These are phyloP conservation scores for Chloroidium sp. DNA, from an alignment of 163 green algal species.

Conservation along the genomic window DNA sequence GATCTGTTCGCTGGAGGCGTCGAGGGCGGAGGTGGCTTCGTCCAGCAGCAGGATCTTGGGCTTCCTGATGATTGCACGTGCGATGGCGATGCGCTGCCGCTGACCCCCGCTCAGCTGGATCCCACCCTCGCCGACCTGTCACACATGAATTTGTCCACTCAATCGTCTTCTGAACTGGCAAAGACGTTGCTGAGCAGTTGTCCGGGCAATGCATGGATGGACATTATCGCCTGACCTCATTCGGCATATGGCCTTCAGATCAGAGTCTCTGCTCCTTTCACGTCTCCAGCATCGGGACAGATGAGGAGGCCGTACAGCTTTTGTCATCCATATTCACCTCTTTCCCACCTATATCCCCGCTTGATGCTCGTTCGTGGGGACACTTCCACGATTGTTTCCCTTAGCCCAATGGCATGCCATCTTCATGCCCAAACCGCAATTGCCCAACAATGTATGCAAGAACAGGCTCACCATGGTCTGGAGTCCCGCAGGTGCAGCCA, in stretches of 20 bases:
- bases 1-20: constrained; percentile 38
- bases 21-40: constrained; percentile 68
- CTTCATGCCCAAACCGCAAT: not conserved
- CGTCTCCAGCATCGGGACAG: not conserved
- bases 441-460: not conserved
- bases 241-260: not conserved
- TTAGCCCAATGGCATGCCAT: not conserved
- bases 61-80: constrained; percentile 61
- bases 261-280: not conserved
- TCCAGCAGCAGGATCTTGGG: constrained; percentile 78
- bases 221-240: no score
- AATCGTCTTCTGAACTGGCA: no score
- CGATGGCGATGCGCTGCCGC: constrained; percentile 76
- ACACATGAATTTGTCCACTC: not conserved
- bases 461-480: constrained; percentile 33
- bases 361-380: no score
- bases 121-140: constrained; percentile 15
- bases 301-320: not conserved
- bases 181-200: no score
- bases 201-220: no score
- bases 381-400: no score
- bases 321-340: not conserved
- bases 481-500: constrained; percentile 56
- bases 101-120: constrained; percentile 49
- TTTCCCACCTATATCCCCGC: no score